phyloP scores from a whole-genome alignment of 1,284 basidiomycete species.

The Sporisorium exsertum region DNA sequence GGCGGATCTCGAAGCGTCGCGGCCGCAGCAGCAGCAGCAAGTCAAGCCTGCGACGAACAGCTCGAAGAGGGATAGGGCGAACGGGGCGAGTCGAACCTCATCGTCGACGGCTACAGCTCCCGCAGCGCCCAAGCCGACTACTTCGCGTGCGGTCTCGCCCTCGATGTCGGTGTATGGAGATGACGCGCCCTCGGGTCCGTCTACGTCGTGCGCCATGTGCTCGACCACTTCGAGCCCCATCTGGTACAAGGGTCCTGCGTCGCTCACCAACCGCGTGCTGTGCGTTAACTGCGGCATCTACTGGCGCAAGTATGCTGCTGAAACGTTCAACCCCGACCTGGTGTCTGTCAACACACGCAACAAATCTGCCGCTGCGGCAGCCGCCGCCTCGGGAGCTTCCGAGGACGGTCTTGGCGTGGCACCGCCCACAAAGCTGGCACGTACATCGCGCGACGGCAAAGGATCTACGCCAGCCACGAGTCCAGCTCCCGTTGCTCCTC shows the following conservation, averaged over 20 bases:
- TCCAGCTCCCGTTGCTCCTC: constrained; percentile 22
- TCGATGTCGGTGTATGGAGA: constrained; percentile 56
- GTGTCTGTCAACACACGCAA: constrained; percentile 53
- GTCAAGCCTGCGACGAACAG: constrained; percentile 9
- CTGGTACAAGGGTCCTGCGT: constrained; percentile 65
- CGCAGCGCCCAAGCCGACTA: constrained; percentile 34
- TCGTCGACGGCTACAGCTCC: constrained; percentile 13
- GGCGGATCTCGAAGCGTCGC: constrained; percentile 35
- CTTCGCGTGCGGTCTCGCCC: constrained; percentile 59
- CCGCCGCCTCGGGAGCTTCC: constrained; percentile 33
- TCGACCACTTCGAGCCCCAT: constrained; percentile 51
- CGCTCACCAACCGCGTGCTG: constrained; percentile 56
- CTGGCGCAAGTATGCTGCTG: constrained; percentile 68
- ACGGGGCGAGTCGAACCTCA: constrained; percentile 15
- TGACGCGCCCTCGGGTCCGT: constrained; percentile 25
- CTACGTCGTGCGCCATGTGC: constrained; percentile 61
- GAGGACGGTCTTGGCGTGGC: constrained; percentile 64
- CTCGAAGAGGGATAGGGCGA: constrained; percentile 26
- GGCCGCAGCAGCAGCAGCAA: constrained; percentile 17
- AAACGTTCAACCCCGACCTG: constrained; percentile 55
- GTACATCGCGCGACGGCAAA: constrained; percentile 44
- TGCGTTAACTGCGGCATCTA: constrained; percentile 66
- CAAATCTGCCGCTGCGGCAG: constrained; percentile 37
- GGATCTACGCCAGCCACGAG: constrained; percentile 21
- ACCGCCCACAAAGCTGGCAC: constrained; percentile 47